Evolutionary conservation across 2,329 filamentous ascomycete genomes (phyloP).

Genomic region (Annulohypoxylon truncatum): DNA sequence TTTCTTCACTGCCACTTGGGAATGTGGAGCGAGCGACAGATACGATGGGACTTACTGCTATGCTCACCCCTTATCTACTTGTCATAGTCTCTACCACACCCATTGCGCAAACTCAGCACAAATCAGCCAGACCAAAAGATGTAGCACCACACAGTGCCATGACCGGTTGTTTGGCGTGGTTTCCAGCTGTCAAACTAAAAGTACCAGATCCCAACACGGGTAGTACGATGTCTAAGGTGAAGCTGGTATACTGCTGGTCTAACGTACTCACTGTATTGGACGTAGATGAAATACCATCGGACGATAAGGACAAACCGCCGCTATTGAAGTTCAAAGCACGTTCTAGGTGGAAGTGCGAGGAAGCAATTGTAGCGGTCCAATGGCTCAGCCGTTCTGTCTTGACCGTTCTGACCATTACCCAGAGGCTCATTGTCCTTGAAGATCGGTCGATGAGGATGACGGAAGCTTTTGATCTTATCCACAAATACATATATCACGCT

Average conservation of each 20-base stretch:
- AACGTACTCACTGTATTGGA: conserved; percentile 96
- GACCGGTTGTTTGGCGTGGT: conserved; percentile 96
- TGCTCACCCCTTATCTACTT: conserved; percentile 93
- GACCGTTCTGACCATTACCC: conserved; percentile 91
- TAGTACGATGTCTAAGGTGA: conserved; percentile 79
- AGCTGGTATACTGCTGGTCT: conserved; percentile 98
- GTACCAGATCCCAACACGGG: conserved; percentile 73
- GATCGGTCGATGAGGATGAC: conserved; percentile 90
- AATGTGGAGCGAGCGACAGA: conserved; percentile 93
- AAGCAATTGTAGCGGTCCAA: conserved; percentile 95
- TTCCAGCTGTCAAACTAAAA: conserved; percentile 94
- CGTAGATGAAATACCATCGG: conserved; percentile 76
- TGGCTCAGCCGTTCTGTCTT: conserved; percentile 96
- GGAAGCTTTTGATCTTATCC: conserved; percentile 90
- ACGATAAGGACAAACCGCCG: conserved; percentile 81
- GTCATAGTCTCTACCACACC: conserved; percentile 98
- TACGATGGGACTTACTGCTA: conserved; percentile 88
- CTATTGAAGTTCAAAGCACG: conserved; percentile 83
- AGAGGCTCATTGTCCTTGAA: conserved; percentile 91
- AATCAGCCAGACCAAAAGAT: conserved; percentile 90
- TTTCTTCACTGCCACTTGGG: conserved; percentile 90
- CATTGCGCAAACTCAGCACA: conserved; percentile 95
- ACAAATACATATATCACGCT: conserved; percentile 91
- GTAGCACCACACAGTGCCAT: conserved; percentile 89
- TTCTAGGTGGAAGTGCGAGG: conserved; percentile 91